Conservation (phyloP, 495 filamentous ascomycete species). For the Xylaria telfairii region DNA sequence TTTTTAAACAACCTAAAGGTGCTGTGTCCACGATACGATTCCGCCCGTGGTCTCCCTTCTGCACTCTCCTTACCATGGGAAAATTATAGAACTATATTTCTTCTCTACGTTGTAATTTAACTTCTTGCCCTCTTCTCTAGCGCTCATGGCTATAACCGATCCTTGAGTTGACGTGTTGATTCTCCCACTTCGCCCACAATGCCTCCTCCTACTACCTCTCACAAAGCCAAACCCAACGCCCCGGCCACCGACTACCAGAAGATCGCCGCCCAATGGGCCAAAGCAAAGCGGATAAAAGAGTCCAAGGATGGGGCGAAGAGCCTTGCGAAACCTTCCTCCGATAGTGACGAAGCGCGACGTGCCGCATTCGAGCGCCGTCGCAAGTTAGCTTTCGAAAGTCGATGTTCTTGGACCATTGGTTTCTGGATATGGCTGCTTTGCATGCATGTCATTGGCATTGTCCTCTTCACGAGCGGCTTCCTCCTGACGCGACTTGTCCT, state of each 20-base stretch:
- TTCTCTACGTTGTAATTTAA: background rate
- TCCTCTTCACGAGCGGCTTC: conserved; percentile 96
- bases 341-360: conserved; percentile 41
- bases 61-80: conserved; percentile 21
- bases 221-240: conserved; percentile 34
- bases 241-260: conserved; percentile 46
- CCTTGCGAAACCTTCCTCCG: conserved; percentile 15
- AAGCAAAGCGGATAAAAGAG: conserved; percentile 55
- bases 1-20: conserved; percentile 9
- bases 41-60: conserved; percentile 12
- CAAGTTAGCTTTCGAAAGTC: conserved; percentile 47
- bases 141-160: conserved; percentile 34
- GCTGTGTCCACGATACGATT: conserved; percentile 5
- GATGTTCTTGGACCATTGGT: conserved; percentile 55
- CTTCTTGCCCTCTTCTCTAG: background rate
- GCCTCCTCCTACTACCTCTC: conserved; percentile 30
- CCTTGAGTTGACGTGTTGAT: conserved; percentile 29
- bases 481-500: conserved; percentile 91
- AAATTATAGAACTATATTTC: conserved; percentile 1
- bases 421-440: conserved; percentile 64
- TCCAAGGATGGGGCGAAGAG: conserved; percentile 37
- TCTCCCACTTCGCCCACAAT: conserved; percentile 24
- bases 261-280: conserved; percentile 53
- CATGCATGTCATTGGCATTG: conserved; percentile 81
- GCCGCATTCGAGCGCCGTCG: conserved; percentile 48